Base-by-base conservation (phyloP, 2,329 filamentous ascomycete species). In the Cyclaneusma minus region DNA sequence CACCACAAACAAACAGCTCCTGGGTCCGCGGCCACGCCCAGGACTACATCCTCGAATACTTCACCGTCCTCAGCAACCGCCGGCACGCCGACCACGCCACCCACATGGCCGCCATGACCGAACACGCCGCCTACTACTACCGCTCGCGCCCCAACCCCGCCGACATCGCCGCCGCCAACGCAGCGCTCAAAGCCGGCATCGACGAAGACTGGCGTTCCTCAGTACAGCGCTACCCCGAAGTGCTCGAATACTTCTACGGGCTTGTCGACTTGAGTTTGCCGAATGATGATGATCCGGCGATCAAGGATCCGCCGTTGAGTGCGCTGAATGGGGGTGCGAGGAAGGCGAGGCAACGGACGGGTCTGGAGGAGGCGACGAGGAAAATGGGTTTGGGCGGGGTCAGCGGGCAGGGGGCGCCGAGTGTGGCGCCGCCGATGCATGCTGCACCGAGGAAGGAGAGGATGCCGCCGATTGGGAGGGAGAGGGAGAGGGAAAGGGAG, bases 191-290 rank as follows among this genome's bases (percentile, higher is more conserved):
- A 51, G 64, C 68, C 25, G 77, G 76, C 33, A 77, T 84, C 41
- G 77, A 84, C 41, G 72, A 79, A 34, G 79, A 84, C 52, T 87
- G 79, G 79, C 67, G 74, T 41, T 61, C 67, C 16, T 76, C 72
- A 24, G 78, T 84, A 20, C 67, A 81, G 40, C 64, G 72, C 29
- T 87, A 85, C 40, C 80, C 79, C 4, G 76, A 84, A 45, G 72
- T 85, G n/a, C 57, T 87, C 29, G 74, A 83, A 49, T 83, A 85
- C 50, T 85, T 78, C 45, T 85, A 76, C 50, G 61, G 68, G 32
- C 56, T 84, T 19, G 73, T 84, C 18, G 66, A 73, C 29, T 47
- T 83, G 31, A 64, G 58, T 13, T 50, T 81, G 4, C 78, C 79
- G 1, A 52, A 53, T 21, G 73, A 82, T 30, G 58, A 69, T 28